These are phyloP conservation scores for Penicillium fuscoglaucum DNA, from an alignment of 2,329 filamentous ascomycete species.

Conservation along the genomic window DNA sequence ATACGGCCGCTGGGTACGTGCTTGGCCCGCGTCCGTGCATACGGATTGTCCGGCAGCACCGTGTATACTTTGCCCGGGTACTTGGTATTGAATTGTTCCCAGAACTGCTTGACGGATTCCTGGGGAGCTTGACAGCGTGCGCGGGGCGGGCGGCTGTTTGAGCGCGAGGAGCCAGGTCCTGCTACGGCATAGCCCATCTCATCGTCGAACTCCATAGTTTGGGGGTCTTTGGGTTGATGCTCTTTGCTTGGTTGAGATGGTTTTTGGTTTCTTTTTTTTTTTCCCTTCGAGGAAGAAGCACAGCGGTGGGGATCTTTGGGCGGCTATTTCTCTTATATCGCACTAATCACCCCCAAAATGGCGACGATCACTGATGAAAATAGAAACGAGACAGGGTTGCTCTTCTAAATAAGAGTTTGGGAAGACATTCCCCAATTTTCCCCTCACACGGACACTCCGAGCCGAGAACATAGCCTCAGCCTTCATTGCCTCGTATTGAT, in stretches of 20 bases:
- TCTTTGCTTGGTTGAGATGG: background rate
- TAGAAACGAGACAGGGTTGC: background rate
- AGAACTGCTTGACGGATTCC: slow-evolving; percentile 69
- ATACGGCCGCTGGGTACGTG: slow-evolving; percentile 56
- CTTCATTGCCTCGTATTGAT: slow-evolving; percentile 2
- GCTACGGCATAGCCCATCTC: slow-evolving; percentile 28
- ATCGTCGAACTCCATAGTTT: slow-evolving; percentile 33
- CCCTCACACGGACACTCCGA: slow-evolving; percentile 13
- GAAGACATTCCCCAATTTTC: background rate
- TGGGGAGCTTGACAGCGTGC: slow-evolving; percentile 63
- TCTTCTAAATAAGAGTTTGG: background rate
- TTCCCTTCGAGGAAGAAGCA: background rate
- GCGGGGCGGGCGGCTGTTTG: slow-evolving; percentile 36
- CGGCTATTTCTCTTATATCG: background rate
- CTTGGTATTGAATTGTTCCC: slow-evolving; percentile 69
- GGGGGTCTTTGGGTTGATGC: background rate
- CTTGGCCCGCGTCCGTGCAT: slow-evolving; percentile 61
- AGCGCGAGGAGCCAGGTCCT: slow-evolving; percentile 34
- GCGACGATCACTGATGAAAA: slow-evolving; percentile 1
- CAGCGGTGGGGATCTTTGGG: background rate
- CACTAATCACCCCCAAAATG: background rate
- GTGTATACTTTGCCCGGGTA: slow-evolving; percentile 71
- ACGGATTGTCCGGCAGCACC: slow-evolving; percentile 67
- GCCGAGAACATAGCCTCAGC: slow-evolving; percentile 8
- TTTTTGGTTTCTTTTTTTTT: background rate